Evolutionary conservation across 1,284 basidiomycete genomes (phyloP), one percentile per base, ranked within the genome.

Genomic region (Sporisorium reilianum): DNA sequence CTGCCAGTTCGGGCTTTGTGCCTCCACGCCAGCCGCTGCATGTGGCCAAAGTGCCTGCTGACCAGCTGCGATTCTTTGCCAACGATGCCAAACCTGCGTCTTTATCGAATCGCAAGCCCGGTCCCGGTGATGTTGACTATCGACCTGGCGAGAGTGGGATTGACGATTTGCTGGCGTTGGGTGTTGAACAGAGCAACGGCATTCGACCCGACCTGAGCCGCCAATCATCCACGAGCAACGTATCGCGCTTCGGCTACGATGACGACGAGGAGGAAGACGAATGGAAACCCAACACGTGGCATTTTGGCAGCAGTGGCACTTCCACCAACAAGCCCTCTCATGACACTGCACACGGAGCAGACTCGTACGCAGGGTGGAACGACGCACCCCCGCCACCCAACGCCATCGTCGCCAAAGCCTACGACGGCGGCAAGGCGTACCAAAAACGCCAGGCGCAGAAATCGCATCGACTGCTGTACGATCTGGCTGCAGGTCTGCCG

Each of bases 231-330:
- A 50, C 20, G 28, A 55, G 56, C 52, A 62, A 59, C 40, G 25
- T 45, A 1, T 72, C 69, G 12, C 38, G 18, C 16, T 42, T 64
- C 30, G 48, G 50, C 18, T 60, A 59, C 26, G 64, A 55, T 8
- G 64, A 69, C 1, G 69, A 72, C 3, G 72, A 70, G 26, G 66
- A 60, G 6, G 64, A 71, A 1, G 69, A 72, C 25, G 67, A 71
- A 28, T 81, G 79, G 79, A 76, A 75, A 49, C 75, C 79, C 11
- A 81, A 79, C 46, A 78, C 68, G 1, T 81, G 75, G 75, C 77
- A 66, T 16, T 75, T 81, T 26, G 79, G 78, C 16, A 40, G 36
- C 53, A 25, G 25, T n/a, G 41, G 55, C 3, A n/a, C n/a, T n/a
- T 28, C 25, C 16, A 36, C n/a, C 28, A 44, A 46, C 26, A 48